phyloP scores from a whole-genome alignment of 768 basidiomycete genomes.

The Naematelia encephala region DNA sequence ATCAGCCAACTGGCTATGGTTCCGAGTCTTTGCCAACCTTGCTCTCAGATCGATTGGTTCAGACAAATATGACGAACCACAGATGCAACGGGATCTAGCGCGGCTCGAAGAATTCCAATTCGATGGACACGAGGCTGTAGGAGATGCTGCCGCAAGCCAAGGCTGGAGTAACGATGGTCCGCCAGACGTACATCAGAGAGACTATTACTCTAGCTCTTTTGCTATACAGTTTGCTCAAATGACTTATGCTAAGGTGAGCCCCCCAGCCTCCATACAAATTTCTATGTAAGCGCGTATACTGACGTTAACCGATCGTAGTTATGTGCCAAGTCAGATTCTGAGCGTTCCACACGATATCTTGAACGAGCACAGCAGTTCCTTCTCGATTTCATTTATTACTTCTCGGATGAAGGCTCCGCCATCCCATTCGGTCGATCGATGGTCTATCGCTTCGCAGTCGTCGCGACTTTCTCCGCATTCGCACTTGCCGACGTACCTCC shows the following conservation, averaged over 20 bases:
- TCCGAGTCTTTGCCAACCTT: slow-evolving; percentile 73
- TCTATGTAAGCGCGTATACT: no score
- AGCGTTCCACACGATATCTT: slow-evolving; percentile 63
- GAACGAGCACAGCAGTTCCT: slow-evolving; percentile 64
- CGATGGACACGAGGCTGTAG: slow-evolving; percentile 21
- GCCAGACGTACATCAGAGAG: slow-evolving; percentile 71
- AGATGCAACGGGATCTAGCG: slow-evolving; percentile 70
- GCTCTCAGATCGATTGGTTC: slow-evolving; percentile 65
- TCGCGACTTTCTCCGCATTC: slow-evolving; percentile 71
- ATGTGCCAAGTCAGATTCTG: slow-evolving; percentile 62
- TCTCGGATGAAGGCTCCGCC: slow-evolving; percentile 63
- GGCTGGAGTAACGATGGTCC: slow-evolving; percentile 78
- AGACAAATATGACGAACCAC: slow-evolving; percentile 57
- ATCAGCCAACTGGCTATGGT: slow-evolving; percentile 75
- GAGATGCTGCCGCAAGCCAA: slow-evolving; percentile 52
- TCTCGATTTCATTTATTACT: slow-evolving; percentile 70
- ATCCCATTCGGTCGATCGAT: slow-evolving; percentile 73
- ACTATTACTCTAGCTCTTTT: slow-evolving; percentile 75
- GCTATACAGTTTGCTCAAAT: slow-evolving; percentile 74
- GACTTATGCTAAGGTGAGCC: slow-evolving; percentile 60
- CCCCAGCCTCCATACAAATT: not conserved
- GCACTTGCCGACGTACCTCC: slow-evolving; percentile 69
- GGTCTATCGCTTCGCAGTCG: slow-evolving; percentile 75
- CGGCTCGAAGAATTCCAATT: slow-evolving; percentile 77
- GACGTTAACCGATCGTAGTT: slow-evolving; percentile 49